A percentile compares a stretch with the other conserved stretches of the same genome.
Conservation (phyloP, 148 eudicot species). For the Rhododendron henanense region DNA sequence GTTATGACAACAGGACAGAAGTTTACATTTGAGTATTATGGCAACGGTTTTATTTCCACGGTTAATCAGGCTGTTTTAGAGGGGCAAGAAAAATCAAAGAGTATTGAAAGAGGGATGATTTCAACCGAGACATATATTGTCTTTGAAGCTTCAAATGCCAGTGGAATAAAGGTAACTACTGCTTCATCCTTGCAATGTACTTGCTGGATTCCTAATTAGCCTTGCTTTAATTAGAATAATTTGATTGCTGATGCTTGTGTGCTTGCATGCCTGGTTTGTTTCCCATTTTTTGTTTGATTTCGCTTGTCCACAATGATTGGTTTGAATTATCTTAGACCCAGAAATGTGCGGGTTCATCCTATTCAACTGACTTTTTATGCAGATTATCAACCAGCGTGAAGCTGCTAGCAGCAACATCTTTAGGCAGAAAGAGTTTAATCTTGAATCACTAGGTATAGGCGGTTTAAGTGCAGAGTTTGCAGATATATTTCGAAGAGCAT, state of each 20-base stretch:
- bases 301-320: not conserved
- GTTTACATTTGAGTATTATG: constrained; percentile 83
- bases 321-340: not conserved
- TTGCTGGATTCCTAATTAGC: not conserved
- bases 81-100: constrained; percentile 54
- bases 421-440: constrained; percentile 89
- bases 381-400: constrained; percentile 92
- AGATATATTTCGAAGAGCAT: constrained; percentile 97
- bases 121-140: constrained; percentile 76
- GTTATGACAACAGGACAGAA: constrained; percentile 84
- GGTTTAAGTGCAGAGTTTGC: constrained; percentile 94
- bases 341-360: not conserved
- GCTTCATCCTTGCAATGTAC: not conserved
- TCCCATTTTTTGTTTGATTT: not conserved
- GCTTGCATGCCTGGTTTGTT: not conserved
- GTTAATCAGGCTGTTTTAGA: constrained; percentile 80
- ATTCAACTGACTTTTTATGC: constrained; percentile 17
- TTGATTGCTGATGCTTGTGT: not conserved
- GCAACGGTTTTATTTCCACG: constrained; percentile 59
- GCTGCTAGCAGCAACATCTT: constrained; percentile 92
- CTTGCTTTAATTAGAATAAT: not conserved
- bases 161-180: constrained; percentile 74
- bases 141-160: constrained; percentile 77
- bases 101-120: constrained; percentile 75
- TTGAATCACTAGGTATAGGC: constrained; percentile 87